phyloP scores from a whole-genome alignment of 345 rosid genomes.

The Pugionium cornutum region DNA sequence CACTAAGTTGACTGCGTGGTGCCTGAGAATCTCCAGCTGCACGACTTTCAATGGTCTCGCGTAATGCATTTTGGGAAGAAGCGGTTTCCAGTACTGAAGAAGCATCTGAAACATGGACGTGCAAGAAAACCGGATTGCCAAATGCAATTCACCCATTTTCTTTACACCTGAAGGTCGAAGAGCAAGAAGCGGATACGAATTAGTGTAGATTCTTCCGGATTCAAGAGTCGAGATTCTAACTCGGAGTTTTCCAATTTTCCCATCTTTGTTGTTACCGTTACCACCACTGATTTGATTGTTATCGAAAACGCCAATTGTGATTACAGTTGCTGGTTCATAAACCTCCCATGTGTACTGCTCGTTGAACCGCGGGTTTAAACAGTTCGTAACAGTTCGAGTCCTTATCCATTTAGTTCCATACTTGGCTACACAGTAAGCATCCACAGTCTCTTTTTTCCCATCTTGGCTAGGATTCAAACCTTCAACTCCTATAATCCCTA shows the following conservation, averaged over 20 bases:
- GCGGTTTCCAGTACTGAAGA: conserved; percentile 61
- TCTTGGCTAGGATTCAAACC: conserved; percentile 73
- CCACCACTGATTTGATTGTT: conserved; percentile 59
- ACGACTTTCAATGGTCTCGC: conserved; percentile 61
- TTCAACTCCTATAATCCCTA: conserved; percentile 73
- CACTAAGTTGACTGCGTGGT: conserved; percentile 75
- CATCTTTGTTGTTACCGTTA: conserved; percentile 49
- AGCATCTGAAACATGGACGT: conserved; percentile 63
- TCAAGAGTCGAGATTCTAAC: conserved; percentile 85
- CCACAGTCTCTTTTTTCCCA: conserved; percentile 74
- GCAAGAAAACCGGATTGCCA: conserved; percentile 82
- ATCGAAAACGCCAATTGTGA: conserved; percentile 86
- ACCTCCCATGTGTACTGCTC: conserved; percentile 99
- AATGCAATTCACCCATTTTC: conserved; percentile 90
- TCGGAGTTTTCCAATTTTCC: conserved; percentile 73
- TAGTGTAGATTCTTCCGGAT: conserved; percentile 77
- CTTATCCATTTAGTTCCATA: conserved; percentile 96
- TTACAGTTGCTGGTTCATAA: conserved; percentile 83
- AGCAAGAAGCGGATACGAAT: conserved; percentile 77
- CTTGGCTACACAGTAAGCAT: conserved; percentile 96
- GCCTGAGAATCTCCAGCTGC: conserved; percentile 79
- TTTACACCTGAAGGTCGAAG: conserved; percentile 82
- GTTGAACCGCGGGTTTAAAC: conserved; percentile 77
- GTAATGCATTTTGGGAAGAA: conserved; percentile 93
- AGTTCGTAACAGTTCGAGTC: conserved; percentile 70